Evolutionary conservation across 2,329 filamentous ascomycete species (phyloP).

Genomic region (Aureobasidium sp.): DNA sequence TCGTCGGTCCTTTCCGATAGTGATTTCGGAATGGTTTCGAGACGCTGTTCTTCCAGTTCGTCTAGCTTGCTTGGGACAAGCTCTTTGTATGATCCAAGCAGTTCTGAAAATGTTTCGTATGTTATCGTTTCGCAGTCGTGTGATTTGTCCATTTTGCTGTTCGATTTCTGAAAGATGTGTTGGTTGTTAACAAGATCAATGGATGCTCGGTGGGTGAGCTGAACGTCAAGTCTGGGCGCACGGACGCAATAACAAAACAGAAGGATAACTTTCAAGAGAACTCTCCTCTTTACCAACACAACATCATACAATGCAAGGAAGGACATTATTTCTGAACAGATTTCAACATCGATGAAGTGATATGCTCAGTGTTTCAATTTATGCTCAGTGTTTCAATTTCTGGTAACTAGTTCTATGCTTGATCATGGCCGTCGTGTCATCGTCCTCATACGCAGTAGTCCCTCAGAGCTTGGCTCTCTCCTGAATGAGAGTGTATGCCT

Average conservation of each 20-base stretch:
- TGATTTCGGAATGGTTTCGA: conserved; percentile 43
- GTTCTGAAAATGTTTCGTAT: conserved; percentile 19
- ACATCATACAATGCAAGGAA: background rate
- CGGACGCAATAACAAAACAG: conserved; percentile 6
- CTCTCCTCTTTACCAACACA: background rate
- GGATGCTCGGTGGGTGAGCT: background rate
- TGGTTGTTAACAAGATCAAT: background rate
- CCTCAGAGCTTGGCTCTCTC: conserved; percentile 10
- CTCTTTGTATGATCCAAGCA: conserved; percentile 24
- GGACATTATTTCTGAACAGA: background rate
- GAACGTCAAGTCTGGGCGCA: background rate
- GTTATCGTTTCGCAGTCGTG: conserved; percentile 21
- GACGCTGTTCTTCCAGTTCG: conserved; percentile 56
- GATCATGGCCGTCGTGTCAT: background rate
- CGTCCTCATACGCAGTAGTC: background rate
- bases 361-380: too few species aligned
- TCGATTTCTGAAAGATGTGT: background rate
- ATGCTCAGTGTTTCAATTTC: background rate
- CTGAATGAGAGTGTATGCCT: background rate
- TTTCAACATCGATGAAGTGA: too few species aligned
- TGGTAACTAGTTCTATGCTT: background rate
- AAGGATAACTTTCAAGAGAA: background rate
- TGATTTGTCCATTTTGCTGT: background rate
- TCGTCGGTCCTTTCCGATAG: conserved; percentile 37
- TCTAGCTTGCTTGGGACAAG: conserved; percentile 34